These are phyloP conservation scores for Pleurotus salmoneostramineus DNA, from an alignment of 768 basidiomycete genomes.

Conservation along the genomic window DNA sequence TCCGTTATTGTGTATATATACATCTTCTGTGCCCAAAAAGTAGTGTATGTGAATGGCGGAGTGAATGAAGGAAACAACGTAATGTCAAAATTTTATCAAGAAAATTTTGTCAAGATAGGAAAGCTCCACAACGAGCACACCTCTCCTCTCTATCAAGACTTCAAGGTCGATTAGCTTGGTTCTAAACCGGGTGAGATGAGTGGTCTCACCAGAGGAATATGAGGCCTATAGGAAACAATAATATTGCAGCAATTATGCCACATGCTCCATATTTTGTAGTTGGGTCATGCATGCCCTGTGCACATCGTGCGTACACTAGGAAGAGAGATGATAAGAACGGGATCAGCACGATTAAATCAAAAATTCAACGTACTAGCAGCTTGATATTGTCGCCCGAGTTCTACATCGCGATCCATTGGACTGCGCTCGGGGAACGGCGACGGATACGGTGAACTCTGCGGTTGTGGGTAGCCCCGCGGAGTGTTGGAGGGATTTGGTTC, in stretches of 20 bases:
- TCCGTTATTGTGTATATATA: neutral
- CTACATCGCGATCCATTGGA: neutral
- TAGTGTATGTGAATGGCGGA: neutral
- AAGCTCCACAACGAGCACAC: neutral
- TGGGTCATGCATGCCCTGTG: constrained; percentile 19
- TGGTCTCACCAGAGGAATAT: constrained; percentile 23
- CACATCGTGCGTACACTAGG: constrained; percentile 19
- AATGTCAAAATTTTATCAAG: neutral
- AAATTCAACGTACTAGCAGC: constrained; percentile 15
- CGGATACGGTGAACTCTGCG: neutral
- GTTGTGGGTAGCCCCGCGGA: neutral
- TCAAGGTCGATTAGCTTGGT: neutral
- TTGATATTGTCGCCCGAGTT: constrained; percentile 20
- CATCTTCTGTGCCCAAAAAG: neutral
- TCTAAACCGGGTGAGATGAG: neutral
- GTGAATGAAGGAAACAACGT: too few species aligned
- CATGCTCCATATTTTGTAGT: constrained; percentile 21
- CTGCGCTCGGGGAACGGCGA: neutral
- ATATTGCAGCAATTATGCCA: constrained; percentile 24
- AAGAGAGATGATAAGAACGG: constrained; percentile 9
- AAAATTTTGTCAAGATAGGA: neutral
- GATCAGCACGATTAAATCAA: too few species aligned
- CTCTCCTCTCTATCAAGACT: constrained; percentile 1
- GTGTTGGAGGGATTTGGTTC: neutral
- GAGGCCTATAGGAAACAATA: constrained; percentile 23